Evolutionary conservation across 83 land plant species (phyloP).

Genomic region (Isoetes engelmannii): DNA sequence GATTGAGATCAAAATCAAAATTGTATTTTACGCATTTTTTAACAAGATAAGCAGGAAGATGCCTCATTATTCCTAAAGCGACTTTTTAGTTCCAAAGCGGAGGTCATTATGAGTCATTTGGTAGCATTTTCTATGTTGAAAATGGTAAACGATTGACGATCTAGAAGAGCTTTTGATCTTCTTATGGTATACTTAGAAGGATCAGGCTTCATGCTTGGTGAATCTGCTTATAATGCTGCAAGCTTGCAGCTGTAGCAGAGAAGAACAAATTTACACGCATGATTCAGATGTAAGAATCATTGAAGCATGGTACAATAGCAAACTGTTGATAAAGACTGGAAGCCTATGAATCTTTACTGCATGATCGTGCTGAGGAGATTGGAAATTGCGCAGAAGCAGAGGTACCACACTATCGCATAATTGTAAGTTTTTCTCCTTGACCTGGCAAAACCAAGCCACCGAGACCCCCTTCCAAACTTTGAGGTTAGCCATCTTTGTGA

Average conservation of each 20-base stretch:
- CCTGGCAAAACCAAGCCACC: no score
- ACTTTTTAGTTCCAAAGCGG: conserved; percentile 37
- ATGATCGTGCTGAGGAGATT: conserved; percentile 42
- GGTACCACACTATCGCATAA: no score
- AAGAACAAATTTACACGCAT: conserved; percentile 49
- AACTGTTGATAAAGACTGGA: conserved; percentile 47
- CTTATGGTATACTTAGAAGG: conserved; percentile 48
- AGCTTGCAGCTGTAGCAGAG: conserved; percentile 21
- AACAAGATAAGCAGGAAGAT: conserved; percentile 48
- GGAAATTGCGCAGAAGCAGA: conserved; percentile 62
- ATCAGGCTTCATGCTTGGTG: conserved; percentile 53
- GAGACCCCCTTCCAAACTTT: no score
- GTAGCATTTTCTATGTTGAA: conserved; percentile 18
- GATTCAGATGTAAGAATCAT: conserved; percentile 43
- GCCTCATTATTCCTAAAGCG: conserved; percentile 58
- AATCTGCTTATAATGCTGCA: conserved; percentile 48
- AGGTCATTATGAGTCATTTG: conserved; percentile 22
- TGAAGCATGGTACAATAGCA: conserved; percentile 34
- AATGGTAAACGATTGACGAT: conserved; percentile 20
- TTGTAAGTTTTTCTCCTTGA: no score
- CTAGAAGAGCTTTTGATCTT: conserved; percentile 50
- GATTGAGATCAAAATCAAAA: no score
- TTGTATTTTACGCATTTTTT: no score
- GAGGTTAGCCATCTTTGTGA: no score
- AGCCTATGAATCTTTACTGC: conserved; percentile 49